phyloP scores from a whole-genome alignment of 768 basidiomycete species.

The Mycena rebaudengoi region DNA sequence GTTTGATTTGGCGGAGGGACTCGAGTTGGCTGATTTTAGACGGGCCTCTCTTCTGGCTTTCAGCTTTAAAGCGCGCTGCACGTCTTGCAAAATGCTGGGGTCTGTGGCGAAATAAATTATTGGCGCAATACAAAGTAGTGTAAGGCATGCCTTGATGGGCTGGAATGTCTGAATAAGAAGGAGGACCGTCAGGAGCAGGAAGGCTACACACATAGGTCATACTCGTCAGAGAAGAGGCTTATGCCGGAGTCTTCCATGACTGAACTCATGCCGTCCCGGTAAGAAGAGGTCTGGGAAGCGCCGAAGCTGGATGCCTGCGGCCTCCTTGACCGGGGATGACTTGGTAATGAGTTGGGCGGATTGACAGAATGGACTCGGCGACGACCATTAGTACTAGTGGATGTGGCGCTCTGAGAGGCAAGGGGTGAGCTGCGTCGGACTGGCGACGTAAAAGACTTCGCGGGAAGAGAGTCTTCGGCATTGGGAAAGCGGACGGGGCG shows the following conservation, averaged over 20 bases:
- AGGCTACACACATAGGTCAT: constrained; percentile 71
- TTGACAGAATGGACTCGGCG: constrained; percentile 40
- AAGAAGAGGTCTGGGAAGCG: constrained; percentile 22
- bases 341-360: constrained; percentile 24
- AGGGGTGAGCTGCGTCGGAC: constrained; percentile 44
- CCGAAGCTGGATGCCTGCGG: constrained; percentile 30
- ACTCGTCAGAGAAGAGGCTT: constrained; percentile 73
- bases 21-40: constrained; percentile 39
- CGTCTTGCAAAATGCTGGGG: constrained; percentile 82
- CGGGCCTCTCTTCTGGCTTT: constrained; percentile 82
- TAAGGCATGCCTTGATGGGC: constrained; percentile 75
- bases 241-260: constrained; percentile 45
- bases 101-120: constrained; percentile 50
- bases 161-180: constrained; percentile 37
- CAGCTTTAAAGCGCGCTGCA: constrained; percentile 76
- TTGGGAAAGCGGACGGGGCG: constrained; percentile 9
- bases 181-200: not conserved
- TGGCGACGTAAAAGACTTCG: constrained; percentile 7
- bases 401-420: constrained; percentile 40
- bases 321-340: constrained; percentile 38
- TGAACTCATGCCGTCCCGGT: constrained; percentile 26
- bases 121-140: not conserved
- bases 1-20: constrained; percentile 33
- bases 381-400: constrained; percentile 29
- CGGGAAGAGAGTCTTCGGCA: not conserved